phyloP scores from a whole-genome alignment of 345 rosid species.

The Citrus medica region DNA sequence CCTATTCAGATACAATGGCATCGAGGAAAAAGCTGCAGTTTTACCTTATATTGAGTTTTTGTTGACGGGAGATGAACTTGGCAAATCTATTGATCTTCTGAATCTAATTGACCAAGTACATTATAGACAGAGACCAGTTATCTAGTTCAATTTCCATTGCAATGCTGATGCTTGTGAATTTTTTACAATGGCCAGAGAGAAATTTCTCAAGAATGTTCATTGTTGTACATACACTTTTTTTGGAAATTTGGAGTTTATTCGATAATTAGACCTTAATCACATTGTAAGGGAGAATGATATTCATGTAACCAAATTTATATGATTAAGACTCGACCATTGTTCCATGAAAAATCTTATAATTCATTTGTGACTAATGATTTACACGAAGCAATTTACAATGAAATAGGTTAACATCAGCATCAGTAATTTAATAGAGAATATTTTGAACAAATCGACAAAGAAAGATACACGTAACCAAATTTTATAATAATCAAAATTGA shows the following conservation, averaged over 20 bases:
- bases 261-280: not conserved
- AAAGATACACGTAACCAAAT: not conserved
- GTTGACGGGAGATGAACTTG: slow-evolving; percentile 27
- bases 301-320: not conserved
- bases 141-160: slow-evolving; percentile 8
- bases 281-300: not conserved
- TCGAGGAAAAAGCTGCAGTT: slow-evolving; percentile 21
- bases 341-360: not conserved
- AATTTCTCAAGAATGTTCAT: not conserved
- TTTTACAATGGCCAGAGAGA: not conserved
- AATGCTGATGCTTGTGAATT: not conserved
- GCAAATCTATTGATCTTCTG: slow-evolving; percentile 23
- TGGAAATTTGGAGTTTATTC: not conserved
- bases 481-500: not conserved
- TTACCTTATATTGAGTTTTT: slow-evolving; percentile 36
- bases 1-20: slow-evolving; percentile 30
- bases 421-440: not conserved
- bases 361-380: not conserved
- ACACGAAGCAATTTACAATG: not conserved
- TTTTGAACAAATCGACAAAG: not conserved
- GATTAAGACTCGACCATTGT: not conserved
- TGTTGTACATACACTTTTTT: not conserved
- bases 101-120: slow-evolving; percentile 22
- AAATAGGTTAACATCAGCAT: not conserved
- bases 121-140: slow-evolving; percentile 11